Percentiles rank a stretch among this genome's conserved stretches.
Evolutionary conservation across 192 early-diverging fungal genomes (phyloP).

Genomic region (Rhizophagus prolifer): DNA sequence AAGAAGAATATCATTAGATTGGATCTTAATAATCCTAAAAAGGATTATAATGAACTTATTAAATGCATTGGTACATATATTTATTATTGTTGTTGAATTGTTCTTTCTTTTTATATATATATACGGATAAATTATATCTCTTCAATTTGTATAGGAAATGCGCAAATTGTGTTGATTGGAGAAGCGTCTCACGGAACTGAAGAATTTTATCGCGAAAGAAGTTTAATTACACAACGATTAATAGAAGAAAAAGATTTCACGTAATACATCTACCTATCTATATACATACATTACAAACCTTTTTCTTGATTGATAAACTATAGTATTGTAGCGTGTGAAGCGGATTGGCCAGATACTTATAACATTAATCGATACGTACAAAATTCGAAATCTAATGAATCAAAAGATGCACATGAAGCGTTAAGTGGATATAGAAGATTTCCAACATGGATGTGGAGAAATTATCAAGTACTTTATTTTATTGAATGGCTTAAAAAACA

Average conservation of each 20-base stretch:
- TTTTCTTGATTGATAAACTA: neutral
- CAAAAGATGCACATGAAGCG: neutral
- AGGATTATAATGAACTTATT: too few species aligned
- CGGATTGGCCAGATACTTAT: slow-evolving; percentile 23
- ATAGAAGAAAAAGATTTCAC: slow-evolving; percentile 28
- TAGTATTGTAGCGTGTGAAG: slow-evolving; percentile 17
- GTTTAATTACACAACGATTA: slow-evolving; percentile 26
- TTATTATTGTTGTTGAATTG: too few species aligned
- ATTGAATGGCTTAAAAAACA: slow-evolving; percentile 16
- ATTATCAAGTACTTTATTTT: slow-evolving; percentile 5
- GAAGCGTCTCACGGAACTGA: slow-evolving; percentile 5
- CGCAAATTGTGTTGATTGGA: neutral
- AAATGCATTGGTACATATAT: too few species aligned
- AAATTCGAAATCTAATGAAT: neutral
- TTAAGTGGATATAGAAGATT: slow-evolving; percentile 6
- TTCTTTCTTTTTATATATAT: too few species aligned
- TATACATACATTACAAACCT: neutral
- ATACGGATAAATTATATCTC: neutral
- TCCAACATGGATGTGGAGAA: slow-evolving; percentile 26
- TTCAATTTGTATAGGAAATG: neutral
- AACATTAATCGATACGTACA: slow-evolving; percentile 24
- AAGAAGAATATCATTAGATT: too few species aligned
- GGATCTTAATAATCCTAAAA: neutral
- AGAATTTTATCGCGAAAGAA: slow-evolving; percentile 27
- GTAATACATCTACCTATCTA: neutral